A percentile compares a stretch with the other conserved stretches of the same genome.
These are phyloP conservation scores for Hypoxylon sp. DNA, from an alignment of 2,329 filamentous ascomycete genomes.

Conservation along the genomic window DNA sequence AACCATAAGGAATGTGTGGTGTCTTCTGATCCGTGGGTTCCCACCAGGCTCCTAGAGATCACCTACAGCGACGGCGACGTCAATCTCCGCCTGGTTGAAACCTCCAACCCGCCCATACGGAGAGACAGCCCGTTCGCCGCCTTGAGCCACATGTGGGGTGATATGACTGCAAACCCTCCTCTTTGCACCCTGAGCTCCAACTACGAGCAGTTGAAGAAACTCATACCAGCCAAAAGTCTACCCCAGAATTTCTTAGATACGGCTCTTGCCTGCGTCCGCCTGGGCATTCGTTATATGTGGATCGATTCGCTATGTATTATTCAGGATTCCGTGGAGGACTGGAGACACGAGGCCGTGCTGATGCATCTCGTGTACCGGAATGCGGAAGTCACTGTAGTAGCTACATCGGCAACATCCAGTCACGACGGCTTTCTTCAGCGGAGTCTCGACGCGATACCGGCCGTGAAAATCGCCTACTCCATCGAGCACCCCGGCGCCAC, in stretches of 20 bases:
- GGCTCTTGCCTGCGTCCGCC: constrained; percentile 26
- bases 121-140: constrained; percentile 25
- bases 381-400: constrained; percentile 36
- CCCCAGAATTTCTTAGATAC: constrained; percentile 35
- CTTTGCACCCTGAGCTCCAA: constrained; percentile 29
- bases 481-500: not conserved
- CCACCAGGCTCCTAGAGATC: constrained; percentile 32
- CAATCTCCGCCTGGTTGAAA: constrained; percentile 30
- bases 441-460: constrained; percentile 12
- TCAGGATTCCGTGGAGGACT: constrained; percentile 24
- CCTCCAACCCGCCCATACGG: not conserved
- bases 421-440: constrained; percentile 35
- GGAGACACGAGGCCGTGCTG: constrained; percentile 28
- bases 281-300: constrained; percentile 25
- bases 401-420: constrained; percentile 35
- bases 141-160: constrained; percentile 40
- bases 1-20: constrained; percentile 25
- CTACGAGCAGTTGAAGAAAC: constrained; percentile 11
- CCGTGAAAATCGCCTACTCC: constrained; percentile 29
- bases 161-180: constrained; percentile 22
- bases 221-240: constrained; percentile 21
- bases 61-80: not conserved
- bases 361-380: constrained; percentile 41
- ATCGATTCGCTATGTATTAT: not conserved
- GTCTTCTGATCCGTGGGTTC: constrained; percentile 24